Conservation (phyloP, 495 filamentous ascomycete species). For the Penicillium chermesinum region DNA sequence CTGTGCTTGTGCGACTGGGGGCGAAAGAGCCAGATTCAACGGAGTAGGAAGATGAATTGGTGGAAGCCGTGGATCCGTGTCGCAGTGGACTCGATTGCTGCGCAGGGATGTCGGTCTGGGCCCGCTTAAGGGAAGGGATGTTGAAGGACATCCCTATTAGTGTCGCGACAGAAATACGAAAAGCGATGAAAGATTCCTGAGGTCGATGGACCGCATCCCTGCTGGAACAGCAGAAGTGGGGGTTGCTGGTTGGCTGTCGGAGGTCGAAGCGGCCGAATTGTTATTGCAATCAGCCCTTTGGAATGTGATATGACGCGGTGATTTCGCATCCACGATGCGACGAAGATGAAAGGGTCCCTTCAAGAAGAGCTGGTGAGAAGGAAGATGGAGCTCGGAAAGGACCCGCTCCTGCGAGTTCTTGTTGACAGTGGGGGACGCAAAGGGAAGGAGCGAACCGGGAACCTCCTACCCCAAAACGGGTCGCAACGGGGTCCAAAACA, state of each 20-base stretch:
- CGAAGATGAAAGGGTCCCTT: not conserved
- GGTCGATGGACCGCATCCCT: constrained; percentile 42
- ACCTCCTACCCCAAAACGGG: constrained; percentile 17
- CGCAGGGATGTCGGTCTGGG: constrained; percentile 59
- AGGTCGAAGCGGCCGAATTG: not conserved
- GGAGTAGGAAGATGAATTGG: constrained; percentile 73
- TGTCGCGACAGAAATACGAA: constrained; percentile 27
- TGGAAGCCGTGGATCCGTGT: constrained; percentile 74
- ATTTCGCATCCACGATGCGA: not conserved
- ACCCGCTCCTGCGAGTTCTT: constrained; percentile 16
- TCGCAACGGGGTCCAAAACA: constrained; percentile 30
- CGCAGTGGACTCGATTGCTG: constrained; percentile 57
- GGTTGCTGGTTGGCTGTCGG: constrained; percentile 10
- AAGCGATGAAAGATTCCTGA: constrained; percentile 21
- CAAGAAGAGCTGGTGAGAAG: not conserved
- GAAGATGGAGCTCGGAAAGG: not conserved
- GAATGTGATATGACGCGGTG: constrained; percentile 30
- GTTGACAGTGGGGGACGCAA: constrained; percentile 24
- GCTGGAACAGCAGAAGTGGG: constrained; percentile 31
- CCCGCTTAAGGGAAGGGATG: constrained; percentile 49
- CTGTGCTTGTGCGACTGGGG: constrained; percentile 67
- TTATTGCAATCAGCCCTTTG: constrained; percentile 3
- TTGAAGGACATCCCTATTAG: constrained; percentile 38
- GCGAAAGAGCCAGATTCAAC: constrained; percentile 59
- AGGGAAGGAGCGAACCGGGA: constrained; percentile 27